A percentile compares a stretch with the other conserved stretches of the same genome.
phyloP scores from a whole-genome alignment of 2,329 filamentous ascomycete species.

The Penicillium nordicum region DNA sequence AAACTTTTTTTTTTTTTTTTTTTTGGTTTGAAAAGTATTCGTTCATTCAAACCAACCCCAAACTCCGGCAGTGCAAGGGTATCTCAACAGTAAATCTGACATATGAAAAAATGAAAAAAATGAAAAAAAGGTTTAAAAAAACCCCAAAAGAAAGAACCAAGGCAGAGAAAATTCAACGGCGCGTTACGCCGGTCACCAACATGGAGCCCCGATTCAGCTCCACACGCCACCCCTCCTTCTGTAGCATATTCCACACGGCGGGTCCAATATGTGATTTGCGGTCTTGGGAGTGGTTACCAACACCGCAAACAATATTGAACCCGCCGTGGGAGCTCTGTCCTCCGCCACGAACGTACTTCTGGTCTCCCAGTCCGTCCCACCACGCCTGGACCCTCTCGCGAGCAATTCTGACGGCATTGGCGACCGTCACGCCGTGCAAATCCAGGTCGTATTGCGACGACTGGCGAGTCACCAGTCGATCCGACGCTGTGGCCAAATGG shows the following conservation, averaged over 20 bases:
- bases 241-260: slow-evolving; percentile 72
- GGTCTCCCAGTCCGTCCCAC: slow-evolving; percentile 73
- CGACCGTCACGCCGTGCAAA: slow-evolving; percentile 77
- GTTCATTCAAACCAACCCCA: neutral
- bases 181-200: slow-evolving; percentile 60
- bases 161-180: slow-evolving; percentile 18
- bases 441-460: slow-evolving; percentile 64
- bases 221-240: slow-evolving; percentile 78
- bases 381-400: slow-evolving; percentile 64
- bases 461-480: slow-evolving; percentile 65
- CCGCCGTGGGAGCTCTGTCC: slow-evolving; percentile 49
- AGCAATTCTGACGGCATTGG: slow-evolving; percentile 77
- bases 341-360: slow-evolving; percentile 49
- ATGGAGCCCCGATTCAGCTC: slow-evolving; percentile 69
- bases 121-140: neutral
- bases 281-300: slow-evolving; percentile 72
- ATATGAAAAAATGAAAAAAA: neutral
- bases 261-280: slow-evolving; percentile 73
- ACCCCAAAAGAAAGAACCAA: neutral
- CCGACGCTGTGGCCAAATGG: slow-evolving; percentile 64
- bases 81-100: slow-evolving; percentile 1
- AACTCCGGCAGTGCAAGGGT: slow-evolving; percentile 11
- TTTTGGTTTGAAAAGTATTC: neutral
- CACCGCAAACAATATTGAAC: slow-evolving; percentile 75
- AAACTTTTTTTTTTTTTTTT: too few species aligned